Conservation (phyloP, 208 protist genomes). For the Perkinsela sp. region DNA sequence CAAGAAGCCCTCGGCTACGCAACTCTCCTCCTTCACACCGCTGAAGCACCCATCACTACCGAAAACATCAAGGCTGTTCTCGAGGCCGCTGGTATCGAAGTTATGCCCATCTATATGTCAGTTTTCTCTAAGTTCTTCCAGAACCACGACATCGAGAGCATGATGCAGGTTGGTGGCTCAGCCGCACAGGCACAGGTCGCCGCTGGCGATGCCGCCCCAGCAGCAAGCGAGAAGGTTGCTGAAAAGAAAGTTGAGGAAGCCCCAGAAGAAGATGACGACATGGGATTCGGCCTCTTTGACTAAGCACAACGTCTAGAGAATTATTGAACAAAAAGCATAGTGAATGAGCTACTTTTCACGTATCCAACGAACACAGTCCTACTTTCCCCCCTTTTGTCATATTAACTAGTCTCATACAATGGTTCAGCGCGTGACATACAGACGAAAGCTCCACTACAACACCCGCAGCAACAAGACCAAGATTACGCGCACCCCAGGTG, state of each 20-base stretch:
- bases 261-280: conserved; percentile 35
- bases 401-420: not conserved
- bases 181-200: conserved; percentile 14
- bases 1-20: conserved; percentile 12
- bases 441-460: conserved; percentile 39
- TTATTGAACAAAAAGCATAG: no score
- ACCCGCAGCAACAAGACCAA: conserved; percentile 39
- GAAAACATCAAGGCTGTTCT: conserved; percentile 30
- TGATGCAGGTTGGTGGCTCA: conserved; percentile 21
- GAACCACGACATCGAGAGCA: conserved; percentile 29
- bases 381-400: not conserved
- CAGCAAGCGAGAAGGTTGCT: conserved; percentile 8
- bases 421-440: conserved; percentile 26
- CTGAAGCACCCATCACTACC: conserved; percentile 23
- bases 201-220: conserved; percentile 10
- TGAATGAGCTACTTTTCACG: no score
- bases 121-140: conserved; percentile 44
- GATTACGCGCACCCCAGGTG: conserved; percentile 56
- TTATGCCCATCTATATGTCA: conserved; percentile 35
- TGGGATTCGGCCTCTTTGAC: conserved; percentile 40
- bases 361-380: not conserved
- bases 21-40: conserved; percentile 32
- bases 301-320: conserved; percentile 9
- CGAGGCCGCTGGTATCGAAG: conserved; percentile 25
- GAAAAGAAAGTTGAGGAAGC: conserved; percentile 8